Conservation (phyloP, 441 rosid species). For the Pelargonium australe region DNA sequence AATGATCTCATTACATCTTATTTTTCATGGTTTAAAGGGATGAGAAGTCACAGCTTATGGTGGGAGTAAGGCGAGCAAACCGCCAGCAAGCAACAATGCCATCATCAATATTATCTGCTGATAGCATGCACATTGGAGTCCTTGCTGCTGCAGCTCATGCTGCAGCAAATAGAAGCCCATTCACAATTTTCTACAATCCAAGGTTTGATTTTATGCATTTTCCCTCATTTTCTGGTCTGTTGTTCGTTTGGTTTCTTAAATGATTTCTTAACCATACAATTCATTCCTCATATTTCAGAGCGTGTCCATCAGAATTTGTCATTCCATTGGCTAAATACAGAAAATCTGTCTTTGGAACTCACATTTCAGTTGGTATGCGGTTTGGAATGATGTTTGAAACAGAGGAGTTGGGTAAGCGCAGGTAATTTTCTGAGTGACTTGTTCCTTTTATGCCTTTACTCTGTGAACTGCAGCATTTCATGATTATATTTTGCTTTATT, state of each 20-base stretch:
- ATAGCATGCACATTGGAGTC: conserved; percentile 95
- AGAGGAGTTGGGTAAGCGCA: conserved; percentile 82
- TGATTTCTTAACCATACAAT: no score
- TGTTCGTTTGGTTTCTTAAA: no score
- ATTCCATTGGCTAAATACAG: conserved; percentile 88
- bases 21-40: conserved; percentile 38
- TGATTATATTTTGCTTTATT: no score
- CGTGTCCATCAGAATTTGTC: conserved; percentile 94
- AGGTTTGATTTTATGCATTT: conserved; percentile 30
- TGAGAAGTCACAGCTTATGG: conserved; percentile 77
- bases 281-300: conserved; percentile 36
- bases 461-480: no score
- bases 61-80: conserved; percentile 86
- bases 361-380: conserved; percentile 84
- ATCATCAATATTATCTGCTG: conserved; percentile 91
- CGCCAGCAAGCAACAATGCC: conserved; percentile 83
- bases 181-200: conserved; percentile 84
- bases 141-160: conserved; percentile 99
- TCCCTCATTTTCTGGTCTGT: background rate
- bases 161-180: conserved; percentile 87
- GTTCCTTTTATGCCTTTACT: background rate
- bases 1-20: no score
- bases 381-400: conserved; percentile 98
- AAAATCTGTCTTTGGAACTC: conserved; percentile 60
- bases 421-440: conserved; percentile 28